phyloP scores from a whole-genome alignment of 2,329 filamentous ascomycete genomes.

The Ascochyta lentis region DNA sequence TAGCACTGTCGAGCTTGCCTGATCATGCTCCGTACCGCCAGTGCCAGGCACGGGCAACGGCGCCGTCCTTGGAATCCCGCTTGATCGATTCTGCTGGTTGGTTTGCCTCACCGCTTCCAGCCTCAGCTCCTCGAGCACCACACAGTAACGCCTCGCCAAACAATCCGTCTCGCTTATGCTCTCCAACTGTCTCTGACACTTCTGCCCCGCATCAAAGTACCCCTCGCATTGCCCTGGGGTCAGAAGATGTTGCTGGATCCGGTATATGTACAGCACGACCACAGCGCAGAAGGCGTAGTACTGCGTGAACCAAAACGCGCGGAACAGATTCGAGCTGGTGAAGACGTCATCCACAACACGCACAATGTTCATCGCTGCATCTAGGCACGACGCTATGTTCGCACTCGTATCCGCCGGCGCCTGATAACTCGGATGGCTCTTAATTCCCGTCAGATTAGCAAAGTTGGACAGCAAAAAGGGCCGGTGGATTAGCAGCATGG shows the following conservation, averaged over 20 bases:
- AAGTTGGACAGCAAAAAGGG: constrained; percentile 59
- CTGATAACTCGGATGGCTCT: constrained; percentile 24
- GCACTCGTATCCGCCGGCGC: constrained; percentile 29
- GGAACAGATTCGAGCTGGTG: constrained; percentile 51
- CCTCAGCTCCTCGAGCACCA: constrained; percentile 61
- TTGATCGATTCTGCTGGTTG: constrained; percentile 9
- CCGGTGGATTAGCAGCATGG: constrained; percentile 63
- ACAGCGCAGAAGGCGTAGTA: constrained; percentile 63
- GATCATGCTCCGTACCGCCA: constrained; percentile 1
- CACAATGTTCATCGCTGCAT: constrained; percentile 56
- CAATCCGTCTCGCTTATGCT: constrained; percentile 42
- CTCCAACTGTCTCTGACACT: constrained; percentile 50
- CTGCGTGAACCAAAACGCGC: constrained; percentile 61
- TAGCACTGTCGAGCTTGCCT: neutral
- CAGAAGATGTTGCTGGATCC: constrained; percentile 57
- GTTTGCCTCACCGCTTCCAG: constrained; percentile 49
- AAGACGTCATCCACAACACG: constrained; percentile 54
- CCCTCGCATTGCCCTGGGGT: constrained; percentile 57
- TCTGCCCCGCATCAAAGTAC: constrained; percentile 53
- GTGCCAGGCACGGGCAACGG: constrained; percentile 3
- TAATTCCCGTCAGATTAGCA: constrained; percentile 43
- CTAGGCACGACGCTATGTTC: constrained; percentile 55
- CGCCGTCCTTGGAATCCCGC: neutral
- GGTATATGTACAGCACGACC: constrained; percentile 61
- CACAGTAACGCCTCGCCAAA: constrained; percentile 55